A percentile compares a stretch with the other conserved stretches of the same genome.
Conservation (phyloP, 192 early-diverging fungal species). For the Mortierella alpina region DNA sequence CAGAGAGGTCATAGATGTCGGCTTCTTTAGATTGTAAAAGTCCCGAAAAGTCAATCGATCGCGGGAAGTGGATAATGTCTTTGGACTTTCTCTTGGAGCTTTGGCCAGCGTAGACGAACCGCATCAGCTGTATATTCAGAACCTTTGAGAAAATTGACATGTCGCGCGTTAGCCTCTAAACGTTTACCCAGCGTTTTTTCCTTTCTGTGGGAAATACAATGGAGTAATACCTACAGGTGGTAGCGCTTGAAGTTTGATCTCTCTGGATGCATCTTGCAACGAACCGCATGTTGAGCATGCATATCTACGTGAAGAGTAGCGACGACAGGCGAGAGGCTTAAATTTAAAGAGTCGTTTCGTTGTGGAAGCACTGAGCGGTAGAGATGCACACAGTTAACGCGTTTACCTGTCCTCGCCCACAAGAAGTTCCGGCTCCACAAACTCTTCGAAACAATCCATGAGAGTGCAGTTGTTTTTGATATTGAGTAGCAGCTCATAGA, state of each 20-base stretch:
- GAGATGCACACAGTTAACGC: background rate
- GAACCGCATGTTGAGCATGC: conserved; percentile 35
- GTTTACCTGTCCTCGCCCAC: conserved; percentile 40
- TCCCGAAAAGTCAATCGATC: conserved; percentile 32
- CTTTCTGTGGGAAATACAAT: too few relatives aligned
- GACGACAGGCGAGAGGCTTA: background rate
- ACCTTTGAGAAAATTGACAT: conserved; percentile 2
- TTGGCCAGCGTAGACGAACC: conserved; percentile 44
- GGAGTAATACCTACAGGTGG: conserved; percentile 28
- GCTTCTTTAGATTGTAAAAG: conserved; percentile 16
- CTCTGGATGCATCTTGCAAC: conserved; percentile 47
- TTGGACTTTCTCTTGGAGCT: conserved; percentile 54
- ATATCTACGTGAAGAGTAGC: conserved; percentile 15
- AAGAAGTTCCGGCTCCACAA: conserved; percentile 42
- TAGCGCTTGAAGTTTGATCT: conserved; percentile 28
- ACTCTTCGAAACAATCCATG: conserved; percentile 50
- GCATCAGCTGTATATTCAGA: conserved; percentile 56
- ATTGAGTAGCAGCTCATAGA: conserved; percentile 48
- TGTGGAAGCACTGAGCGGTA: background rate
- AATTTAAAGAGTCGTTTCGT: background rate
- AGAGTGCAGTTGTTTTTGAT: conserved; percentile 47
- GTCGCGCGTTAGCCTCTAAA: background rate
- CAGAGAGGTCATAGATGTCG: conserved; percentile 41
- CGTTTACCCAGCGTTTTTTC: too few relatives aligned
- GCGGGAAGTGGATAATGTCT: conserved; percentile 41